A percentile compares a stretch with the other conserved stretches of the same genome.
phyloP scores from a whole-genome alignment of 345 rosid genomes.

The Ceriops zippeliana region DNA sequence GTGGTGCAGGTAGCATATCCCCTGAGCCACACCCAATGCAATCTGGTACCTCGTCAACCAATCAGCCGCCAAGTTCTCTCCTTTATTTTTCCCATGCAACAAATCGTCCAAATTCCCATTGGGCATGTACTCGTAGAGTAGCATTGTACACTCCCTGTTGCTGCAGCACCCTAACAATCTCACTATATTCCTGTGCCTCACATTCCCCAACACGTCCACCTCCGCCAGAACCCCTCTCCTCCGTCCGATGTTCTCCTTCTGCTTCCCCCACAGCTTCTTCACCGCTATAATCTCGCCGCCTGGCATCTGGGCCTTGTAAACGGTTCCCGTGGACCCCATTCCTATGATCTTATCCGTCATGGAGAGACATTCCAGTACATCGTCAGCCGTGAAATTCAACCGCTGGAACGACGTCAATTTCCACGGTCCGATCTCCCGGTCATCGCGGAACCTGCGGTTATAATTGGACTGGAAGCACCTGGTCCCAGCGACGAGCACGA shows the following conservation, averaged over 20 bases:
- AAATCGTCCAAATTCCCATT: slow-evolving; percentile 81
- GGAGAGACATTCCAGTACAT: slow-evolving; percentile 69
- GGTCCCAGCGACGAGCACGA: slow-evolving; percentile 67
- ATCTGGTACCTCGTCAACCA: slow-evolving; percentile 83
- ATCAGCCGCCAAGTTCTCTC: slow-evolving; percentile 59
- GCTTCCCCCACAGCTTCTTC: slow-evolving; percentile 89
- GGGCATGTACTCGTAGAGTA: slow-evolving; percentile 94
- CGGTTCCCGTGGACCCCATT: slow-evolving; percentile 95
- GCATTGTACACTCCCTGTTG: slow-evolving; percentile 89
- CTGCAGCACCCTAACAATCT: slow-evolving; percentile 84
- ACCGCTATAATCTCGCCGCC: slow-evolving; percentile 93
- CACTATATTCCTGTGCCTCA: slow-evolving; percentile 88
- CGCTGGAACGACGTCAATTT: slow-evolving; percentile 87
- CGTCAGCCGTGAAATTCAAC: slow-evolving; percentile 83
- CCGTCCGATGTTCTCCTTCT: slow-evolving; percentile 65
- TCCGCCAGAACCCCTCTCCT: slow-evolving; percentile 84
- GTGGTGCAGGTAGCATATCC: slow-evolving; percentile 96
- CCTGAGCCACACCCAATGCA: slow-evolving; percentile 93
- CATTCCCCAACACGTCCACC: slow-evolving; percentile 87
- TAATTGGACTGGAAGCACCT: slow-evolving; percentile 64
- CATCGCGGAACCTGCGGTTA: slow-evolving; percentile 31
- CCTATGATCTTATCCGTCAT: slow-evolving; percentile 75
- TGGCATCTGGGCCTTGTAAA: slow-evolving; percentile 87
- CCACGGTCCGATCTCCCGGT: slow-evolving; percentile 75
- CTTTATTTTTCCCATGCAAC: slow-evolving; percentile 72